phyloP scores from a whole-genome alignment of 495 filamentous ascomycete genomes.

The Emericellopsis terricola region DNA sequence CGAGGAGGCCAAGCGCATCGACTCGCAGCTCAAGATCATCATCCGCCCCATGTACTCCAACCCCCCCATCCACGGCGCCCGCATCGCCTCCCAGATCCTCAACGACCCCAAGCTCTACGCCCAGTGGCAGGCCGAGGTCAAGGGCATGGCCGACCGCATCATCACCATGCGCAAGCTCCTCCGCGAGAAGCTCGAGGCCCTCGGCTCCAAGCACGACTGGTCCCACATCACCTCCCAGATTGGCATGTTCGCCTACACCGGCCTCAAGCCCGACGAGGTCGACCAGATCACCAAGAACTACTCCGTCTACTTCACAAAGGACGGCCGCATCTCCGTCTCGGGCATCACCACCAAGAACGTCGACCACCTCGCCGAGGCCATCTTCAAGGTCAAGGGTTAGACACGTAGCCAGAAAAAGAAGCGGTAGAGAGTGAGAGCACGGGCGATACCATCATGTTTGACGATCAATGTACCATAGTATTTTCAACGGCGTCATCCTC shows the following conservation, averaged over 20 bases:
- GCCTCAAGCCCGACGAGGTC: conserved; percentile 85
- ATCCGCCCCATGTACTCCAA: conserved; percentile 96
- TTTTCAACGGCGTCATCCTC: not conserved
- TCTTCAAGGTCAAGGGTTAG: conserved; percentile 74
- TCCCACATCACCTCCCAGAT: conserved; percentile 97
- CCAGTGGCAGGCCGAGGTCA: conserved; percentile 93
- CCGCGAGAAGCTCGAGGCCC: conserved; percentile 81
- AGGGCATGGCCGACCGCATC: conserved; percentile 97
- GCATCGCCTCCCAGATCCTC: conserved; percentile 83
- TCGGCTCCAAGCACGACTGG: conserved; percentile 94
- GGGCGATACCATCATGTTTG: not conserved
- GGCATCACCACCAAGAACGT: conserved; percentile 92
- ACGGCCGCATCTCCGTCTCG: conserved; percentile 93
- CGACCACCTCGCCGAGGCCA: conserved; percentile 79
- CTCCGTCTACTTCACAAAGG: conserved; percentile 94
- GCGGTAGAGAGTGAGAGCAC: not conserved
- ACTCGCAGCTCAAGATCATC: conserved; percentile 96
- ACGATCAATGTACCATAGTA: too few species aligned
- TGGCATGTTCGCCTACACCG: conserved; percentile 98
- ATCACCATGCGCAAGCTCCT: conserved; percentile 91
- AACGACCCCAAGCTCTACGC: conserved; percentile 72
- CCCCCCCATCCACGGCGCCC: conserved; percentile 89
- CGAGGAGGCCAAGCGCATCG: conserved; percentile 89
- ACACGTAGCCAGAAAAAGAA: not conserved
- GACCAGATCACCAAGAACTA: conserved; percentile 84